A percentile compares a stretch with the other conserved stretches of the same genome.
Conservation (phyloP, 2,329 filamentous ascomycete genomes). For the Cercospora sojina region DNA sequence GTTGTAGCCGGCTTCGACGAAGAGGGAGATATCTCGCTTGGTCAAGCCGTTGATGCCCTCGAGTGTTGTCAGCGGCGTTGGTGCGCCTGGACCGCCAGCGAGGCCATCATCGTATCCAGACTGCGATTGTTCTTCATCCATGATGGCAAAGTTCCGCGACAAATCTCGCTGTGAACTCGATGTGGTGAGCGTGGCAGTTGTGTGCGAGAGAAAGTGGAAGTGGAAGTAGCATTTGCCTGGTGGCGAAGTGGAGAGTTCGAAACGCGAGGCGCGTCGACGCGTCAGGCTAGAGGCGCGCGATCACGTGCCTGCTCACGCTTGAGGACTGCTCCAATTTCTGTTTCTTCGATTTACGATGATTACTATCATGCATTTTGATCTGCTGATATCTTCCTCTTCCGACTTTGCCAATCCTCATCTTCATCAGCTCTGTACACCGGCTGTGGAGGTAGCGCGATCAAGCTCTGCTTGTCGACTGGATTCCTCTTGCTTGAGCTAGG, state of each 20-base stretch:
- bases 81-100: slow-evolving; percentile 82
- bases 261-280: neutral
- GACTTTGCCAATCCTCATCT: neutral
- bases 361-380: neutral
- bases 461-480: slow-evolving; percentile 1
- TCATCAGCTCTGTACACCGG: slow-evolving; percentile 11
- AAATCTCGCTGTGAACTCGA: neutral
- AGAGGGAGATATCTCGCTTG: slow-evolving; percentile 90
- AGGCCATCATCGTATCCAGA: slow-evolving; percentile 72
- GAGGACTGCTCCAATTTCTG: neutral
- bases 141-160: slow-evolving; percentile 35
- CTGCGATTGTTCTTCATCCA: slow-evolving; percentile 64
- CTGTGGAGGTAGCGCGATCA: slow-evolving; percentile 10
- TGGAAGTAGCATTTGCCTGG: neutral
- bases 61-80: slow-evolving; percentile 78
- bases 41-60: slow-evolving; percentile 88
- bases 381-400: neutral
- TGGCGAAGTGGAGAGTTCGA: neutral
- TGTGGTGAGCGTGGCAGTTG: neutral
- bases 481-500: neutral
- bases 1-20: slow-evolving; percentile 88
- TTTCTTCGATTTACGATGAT: neutral
- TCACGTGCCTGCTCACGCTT: neutral
- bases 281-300: neutral
- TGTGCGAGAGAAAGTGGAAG: neutral